Conservation (phyloP, 2,329 filamentous ascomycete species). For the Thermoascus crustaceus region DNA sequence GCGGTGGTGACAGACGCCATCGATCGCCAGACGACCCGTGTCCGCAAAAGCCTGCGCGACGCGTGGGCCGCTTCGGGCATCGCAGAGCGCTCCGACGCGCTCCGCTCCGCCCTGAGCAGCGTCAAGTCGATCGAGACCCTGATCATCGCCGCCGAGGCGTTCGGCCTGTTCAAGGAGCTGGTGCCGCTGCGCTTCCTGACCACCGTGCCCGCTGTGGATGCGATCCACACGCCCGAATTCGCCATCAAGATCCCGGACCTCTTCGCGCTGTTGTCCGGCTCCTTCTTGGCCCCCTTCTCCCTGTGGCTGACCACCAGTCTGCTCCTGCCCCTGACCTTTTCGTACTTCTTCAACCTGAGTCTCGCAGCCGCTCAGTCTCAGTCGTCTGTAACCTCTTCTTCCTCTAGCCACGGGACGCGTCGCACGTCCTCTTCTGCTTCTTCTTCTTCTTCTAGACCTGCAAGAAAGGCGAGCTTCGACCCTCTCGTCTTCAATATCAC, state of each 20-base stretch:
- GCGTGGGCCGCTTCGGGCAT: slow-evolving; percentile 30
- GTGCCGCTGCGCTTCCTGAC: slow-evolving; percentile 65
- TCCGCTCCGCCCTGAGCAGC: slow-evolving; percentile 62
- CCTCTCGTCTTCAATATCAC: slow-evolving; percentile 83
- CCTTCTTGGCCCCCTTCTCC: slow-evolving; percentile 76
- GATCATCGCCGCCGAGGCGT: slow-evolving; percentile 61
- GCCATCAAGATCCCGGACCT: slow-evolving; percentile 69
- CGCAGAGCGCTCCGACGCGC: slow-evolving; percentile 46
- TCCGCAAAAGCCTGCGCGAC: slow-evolving; percentile 26
- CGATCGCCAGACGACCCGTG: slow-evolving; percentile 50
- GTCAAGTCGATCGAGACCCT: slow-evolving; percentile 62
- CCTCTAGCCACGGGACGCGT: slow-evolving; percentile 19
- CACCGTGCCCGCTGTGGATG: slow-evolving; percentile 56
- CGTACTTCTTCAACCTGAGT: slow-evolving; percentile 88
- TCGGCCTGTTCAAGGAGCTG: slow-evolving; percentile 60
- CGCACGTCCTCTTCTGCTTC: slow-evolving; percentile 14
- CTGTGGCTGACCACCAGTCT: slow-evolving; percentile 69
- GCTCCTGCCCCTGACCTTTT: slow-evolving; percentile 59
- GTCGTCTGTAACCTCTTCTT: slow-evolving; percentile 17
- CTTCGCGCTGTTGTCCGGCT: slow-evolving; percentile 64
- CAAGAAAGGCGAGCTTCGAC: slow-evolving; percentile 54
- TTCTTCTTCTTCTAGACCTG: no score
- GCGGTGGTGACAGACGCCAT: slow-evolving; percentile 68
- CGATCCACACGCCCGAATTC: slow-evolving; percentile 50
- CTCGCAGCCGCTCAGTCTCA: slow-evolving; percentile 35